Conservation (phyloP, 148 eudicot genomes). For the Polygonum maritimum region DNA sequence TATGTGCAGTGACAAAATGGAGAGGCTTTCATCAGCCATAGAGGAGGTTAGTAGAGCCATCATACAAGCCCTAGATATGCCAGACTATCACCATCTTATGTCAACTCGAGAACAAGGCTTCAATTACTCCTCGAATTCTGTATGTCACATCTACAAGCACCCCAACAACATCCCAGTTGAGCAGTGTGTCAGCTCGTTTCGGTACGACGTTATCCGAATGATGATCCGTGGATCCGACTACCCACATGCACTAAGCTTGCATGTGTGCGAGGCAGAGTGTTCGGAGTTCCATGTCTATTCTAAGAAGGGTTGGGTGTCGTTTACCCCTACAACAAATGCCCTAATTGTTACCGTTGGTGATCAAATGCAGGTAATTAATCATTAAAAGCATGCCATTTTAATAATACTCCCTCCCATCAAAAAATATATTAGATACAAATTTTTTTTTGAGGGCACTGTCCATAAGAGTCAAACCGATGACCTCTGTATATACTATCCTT, state of each 20-base stretch:
- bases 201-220: slow-evolving; percentile 68
- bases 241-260: slow-evolving; percentile 60
- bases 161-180: slow-evolving; percentile 21
- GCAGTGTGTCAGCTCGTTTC: slow-evolving; percentile 35
- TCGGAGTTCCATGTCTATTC: slow-evolving; percentile 84
- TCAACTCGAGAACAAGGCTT: slow-evolving; percentile 8
- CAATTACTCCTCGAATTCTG: slow-evolving; percentile 9
- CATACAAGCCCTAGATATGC: slow-evolving; percentile 19
- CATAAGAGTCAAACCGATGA: too few species aligned
- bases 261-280: slow-evolving; percentile 41
- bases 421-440: too few species aligned
- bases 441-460: too few species aligned
- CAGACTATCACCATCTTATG: not conserved
- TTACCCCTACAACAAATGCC: slow-evolving; percentile 38
- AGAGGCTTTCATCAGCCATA: slow-evolving; percentile 25
- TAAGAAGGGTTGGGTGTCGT: slow-evolving; percentile 88
- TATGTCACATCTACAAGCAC: slow-evolving; percentile 57
- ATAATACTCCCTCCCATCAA: too few species aligned
- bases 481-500: too few species aligned
- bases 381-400: too few species aligned
- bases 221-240: slow-evolving; percentile 68
- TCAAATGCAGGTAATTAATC: slow-evolving; percentile 57
- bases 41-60: slow-evolving; percentile 37
- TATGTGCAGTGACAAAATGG: slow-evolving; percentile 50
- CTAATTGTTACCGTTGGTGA: slow-evolving; percentile 72